These are phyloP conservation scores for Cystobasidiaceae sp. DNA, from an alignment of 1,284 basidiomycete species.

Conservation along the genomic window DNA sequence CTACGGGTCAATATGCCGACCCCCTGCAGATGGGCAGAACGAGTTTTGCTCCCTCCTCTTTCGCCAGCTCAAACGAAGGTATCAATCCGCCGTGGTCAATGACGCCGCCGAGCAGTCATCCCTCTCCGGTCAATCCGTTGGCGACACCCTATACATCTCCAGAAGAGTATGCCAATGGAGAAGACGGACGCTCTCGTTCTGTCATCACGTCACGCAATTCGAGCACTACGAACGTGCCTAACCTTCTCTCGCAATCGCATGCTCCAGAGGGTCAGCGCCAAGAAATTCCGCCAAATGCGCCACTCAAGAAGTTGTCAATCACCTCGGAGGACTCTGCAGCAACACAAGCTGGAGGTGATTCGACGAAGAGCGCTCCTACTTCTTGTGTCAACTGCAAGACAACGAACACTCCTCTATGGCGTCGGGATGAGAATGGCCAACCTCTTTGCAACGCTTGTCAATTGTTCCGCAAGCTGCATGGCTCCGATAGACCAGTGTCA, in stretches of 20 bases:
- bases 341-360: not conserved
- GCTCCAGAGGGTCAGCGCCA: not conserved
- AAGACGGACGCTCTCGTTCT: not conserved
- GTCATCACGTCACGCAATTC: not conserved
- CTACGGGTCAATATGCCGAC: not conserved
- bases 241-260: not conserved
- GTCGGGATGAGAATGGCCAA: constrained; percentile 48
- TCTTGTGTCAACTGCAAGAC: constrained; percentile 47
- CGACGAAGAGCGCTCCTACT: not conserved
- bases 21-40: not conserved
- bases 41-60: not conserved
- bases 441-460: constrained; percentile 51
- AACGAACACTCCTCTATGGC: constrained; percentile 49
- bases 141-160: constrained; percentile 2
- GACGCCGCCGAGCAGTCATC: not conserved
- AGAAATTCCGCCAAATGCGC: not conserved
- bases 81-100: not conserved
- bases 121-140: not conserved
- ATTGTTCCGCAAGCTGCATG: constrained; percentile 50
- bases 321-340: no score
- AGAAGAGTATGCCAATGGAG: not conserved
- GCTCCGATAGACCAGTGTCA: constrained; percentile 47
- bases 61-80: not conserved
- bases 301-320: constrained; percentile 2
- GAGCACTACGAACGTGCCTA: not conserved